Evolutionary conservation across 306 rosid species (phyloP).

Genomic region (Senna tora): DNA sequence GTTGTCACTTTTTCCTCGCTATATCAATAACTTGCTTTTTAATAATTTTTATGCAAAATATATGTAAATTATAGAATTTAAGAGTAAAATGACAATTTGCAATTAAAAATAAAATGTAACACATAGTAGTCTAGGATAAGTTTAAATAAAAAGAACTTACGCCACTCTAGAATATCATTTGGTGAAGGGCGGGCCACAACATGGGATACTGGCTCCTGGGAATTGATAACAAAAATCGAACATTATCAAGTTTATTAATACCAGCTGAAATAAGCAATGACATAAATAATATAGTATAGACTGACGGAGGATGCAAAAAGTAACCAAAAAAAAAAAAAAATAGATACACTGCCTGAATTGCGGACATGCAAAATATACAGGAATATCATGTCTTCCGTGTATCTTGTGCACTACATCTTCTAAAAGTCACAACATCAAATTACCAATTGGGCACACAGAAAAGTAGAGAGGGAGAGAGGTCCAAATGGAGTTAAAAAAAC

Average conservation of each 20-base stretch:
- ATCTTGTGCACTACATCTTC: slow-evolving; percentile 25
- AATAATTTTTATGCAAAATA: not conserved
- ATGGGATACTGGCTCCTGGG: slow-evolving; percentile 98
- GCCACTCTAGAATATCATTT: slow-evolving; percentile 97
- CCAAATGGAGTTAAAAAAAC: not conserved
- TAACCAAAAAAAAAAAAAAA: slow-evolving; percentile 24
- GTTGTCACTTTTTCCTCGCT: not conserved
- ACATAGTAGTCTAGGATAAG: slow-evolving; percentile 20
- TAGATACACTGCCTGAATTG: not conserved
- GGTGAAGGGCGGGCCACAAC: slow-evolving; percentile 93
- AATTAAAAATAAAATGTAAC: not conserved
- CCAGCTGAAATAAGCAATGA: slow-evolving; percentile 8
- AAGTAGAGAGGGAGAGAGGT: not conserved
- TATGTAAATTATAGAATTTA: not conserved
- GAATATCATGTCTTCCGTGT: not conserved
- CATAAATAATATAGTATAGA: slow-evolving; percentile 6
- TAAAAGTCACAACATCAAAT: slow-evolving; percentile 24
- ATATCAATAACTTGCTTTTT: not conserved
- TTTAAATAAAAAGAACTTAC: slow-evolving; percentile 60
- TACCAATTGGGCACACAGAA: slow-evolving; percentile 17
- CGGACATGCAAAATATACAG: slow-evolving; percentile 28
- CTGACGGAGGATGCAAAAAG: slow-evolving; percentile 9
- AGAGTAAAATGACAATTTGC: not conserved
- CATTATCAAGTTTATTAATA: slow-evolving; percentile 10
- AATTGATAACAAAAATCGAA: slow-evolving; percentile 39